phyloP scores from a whole-genome alignment of 495 filamentous ascomycete genomes.

The Letharia columbiana region DNA sequence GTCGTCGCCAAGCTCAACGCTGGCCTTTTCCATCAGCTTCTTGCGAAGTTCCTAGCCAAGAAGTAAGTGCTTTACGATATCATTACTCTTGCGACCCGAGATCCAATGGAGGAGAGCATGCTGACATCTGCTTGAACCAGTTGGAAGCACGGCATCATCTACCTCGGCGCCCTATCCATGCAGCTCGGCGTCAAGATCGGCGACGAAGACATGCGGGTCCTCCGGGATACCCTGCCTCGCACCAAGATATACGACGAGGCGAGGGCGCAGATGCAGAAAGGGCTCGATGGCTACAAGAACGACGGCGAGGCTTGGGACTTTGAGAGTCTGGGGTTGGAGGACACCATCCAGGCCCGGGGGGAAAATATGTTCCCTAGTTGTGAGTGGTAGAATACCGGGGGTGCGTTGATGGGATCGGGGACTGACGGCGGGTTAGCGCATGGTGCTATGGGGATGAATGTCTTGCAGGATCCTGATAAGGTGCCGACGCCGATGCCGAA shows the following conservation, averaged over 20 bases:
- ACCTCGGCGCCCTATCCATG: slow-evolving; percentile 6
- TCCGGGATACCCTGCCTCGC: not conserved
- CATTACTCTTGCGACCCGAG: too few relatives aligned
- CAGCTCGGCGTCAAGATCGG: slow-evolving; percentile 1
- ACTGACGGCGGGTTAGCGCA: too few relatives aligned
- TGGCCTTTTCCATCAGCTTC: not conserved
- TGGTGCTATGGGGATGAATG: not conserved
- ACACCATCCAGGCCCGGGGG: too few relatives aligned
- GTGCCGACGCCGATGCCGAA: not conserved
- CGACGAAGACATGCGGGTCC: not conserved
- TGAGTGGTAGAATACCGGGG: too few relatives aligned
- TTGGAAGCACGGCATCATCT: slow-evolving; percentile 3
- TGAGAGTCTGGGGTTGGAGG: not conserved
- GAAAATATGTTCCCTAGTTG: too few relatives aligned
- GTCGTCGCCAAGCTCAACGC: not conserved
- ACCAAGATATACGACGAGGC: slow-evolving; percentile 1
- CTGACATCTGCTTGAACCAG: too few relatives aligned
- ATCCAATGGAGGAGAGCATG: too few relatives aligned
- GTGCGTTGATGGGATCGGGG: too few relatives aligned
- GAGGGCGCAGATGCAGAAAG: not conserved
- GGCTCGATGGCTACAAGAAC: not conserved
- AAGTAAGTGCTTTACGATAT: not conserved
- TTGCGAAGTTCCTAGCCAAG: not conserved
- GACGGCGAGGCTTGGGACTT: slow-evolving; percentile 5
- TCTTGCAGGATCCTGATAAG: not conserved